Conservation (phyloP, 768 basidiomycete species). For the Cytidiella melzeri region DNA sequence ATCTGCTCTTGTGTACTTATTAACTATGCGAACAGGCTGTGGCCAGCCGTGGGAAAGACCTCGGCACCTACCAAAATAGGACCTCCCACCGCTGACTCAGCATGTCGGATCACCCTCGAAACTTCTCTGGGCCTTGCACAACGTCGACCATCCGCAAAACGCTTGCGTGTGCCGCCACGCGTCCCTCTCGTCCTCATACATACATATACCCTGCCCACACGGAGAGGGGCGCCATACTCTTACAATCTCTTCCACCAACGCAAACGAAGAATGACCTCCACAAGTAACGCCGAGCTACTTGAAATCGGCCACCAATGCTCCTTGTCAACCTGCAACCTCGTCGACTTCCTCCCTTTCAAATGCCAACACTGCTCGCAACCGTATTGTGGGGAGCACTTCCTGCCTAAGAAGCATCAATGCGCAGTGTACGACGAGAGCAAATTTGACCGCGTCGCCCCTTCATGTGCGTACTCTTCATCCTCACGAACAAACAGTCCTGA, state of each 20-base stretch:
- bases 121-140: no score
- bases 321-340: constrained; percentile 53
- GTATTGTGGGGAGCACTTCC: constrained; percentile 80
- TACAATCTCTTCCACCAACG: constrained; percentile 21
- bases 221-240: no score
- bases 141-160: background rate
- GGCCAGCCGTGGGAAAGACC: no score
- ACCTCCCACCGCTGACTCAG: no score
- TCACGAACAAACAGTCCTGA: background rate
- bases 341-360: constrained; percentile 84
- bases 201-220: no score
- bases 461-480: constrained; percentile 42
- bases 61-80: no score
- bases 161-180: constrained; percentile 18
- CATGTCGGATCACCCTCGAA: background rate
- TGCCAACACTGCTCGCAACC: constrained; percentile 70
- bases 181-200: constrained; percentile 6
- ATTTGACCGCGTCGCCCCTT: constrained; percentile 70
- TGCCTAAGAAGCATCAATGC: constrained; percentile 61
- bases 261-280: constrained; percentile 32
- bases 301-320: constrained; percentile 69
- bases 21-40: no score
- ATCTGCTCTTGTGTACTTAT: no score
- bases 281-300: constrained; percentile 59
- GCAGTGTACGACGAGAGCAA: constrained; percentile 63